Evolutionary conservation across 1,139 yeast genomes (phyloP), one percentile per base, ranked within the genome.

Genomic region (Lodderomyces oxycetoniae): DNA sequence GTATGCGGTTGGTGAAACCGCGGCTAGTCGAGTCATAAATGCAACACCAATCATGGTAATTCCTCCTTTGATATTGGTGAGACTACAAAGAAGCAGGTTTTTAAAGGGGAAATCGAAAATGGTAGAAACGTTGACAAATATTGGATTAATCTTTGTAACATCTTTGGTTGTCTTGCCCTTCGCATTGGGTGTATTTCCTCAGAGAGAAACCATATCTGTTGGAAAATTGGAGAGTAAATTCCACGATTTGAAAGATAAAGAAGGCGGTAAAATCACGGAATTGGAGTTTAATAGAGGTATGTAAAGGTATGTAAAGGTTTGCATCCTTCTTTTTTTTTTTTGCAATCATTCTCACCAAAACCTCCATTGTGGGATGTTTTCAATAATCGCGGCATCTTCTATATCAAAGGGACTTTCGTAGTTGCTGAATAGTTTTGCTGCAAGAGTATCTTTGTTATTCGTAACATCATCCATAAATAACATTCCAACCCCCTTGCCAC

Each of bases 11-110:
- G 96, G 95, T 13, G 97, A 91, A 61, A 91, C 98, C 11, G 97
- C 97, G 2, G 79, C 91, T 27, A 84, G 95, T 34, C 73, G 98
- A 53, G 95, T 91, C 33, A 84, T 91, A 48, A 91, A 88, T 53
- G 96, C 97, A 15, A 86, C 98, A 0, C 98, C 98, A 14, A 74
- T 91, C 48, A 91, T 91, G 98, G 98, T 85, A 15, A 60, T 91
- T 16, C 98, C 98, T 1, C 96, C 98, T 2, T 69, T 91, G 48
- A 55, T 86, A 19, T 69, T 91, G 38, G 87, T 87, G 34, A 74
- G 71, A 52, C 67, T 91, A 44, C 97, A 91, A 61, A 73, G 71
- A 44, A 67, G 80, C 0, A 49, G 63, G 28, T 48, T 79, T 19
- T 69, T 89, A 45, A 78, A 72, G 49, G 85, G 87, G 26, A 80